Percentiles rank a stretch among this genome's conserved stretches.
Conservation (phyloP, 108 stramenopile species). For the Aurantiochytrium sp. region DNA sequence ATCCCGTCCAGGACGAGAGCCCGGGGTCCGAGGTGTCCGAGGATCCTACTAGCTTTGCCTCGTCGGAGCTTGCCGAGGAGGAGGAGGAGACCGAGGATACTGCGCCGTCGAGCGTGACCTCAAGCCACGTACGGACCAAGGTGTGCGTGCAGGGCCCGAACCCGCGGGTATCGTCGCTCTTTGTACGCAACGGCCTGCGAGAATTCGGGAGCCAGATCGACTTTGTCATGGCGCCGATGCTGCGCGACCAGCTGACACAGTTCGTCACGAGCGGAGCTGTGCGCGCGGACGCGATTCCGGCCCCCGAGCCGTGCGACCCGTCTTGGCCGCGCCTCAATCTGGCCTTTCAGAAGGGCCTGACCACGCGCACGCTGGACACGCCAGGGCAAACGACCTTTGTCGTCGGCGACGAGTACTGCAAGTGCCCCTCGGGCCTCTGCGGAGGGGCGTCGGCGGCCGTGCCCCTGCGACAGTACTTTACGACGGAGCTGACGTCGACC, state of each 20-base stretch:
- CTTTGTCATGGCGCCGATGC: not conserved
- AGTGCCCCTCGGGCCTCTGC: not conserved
- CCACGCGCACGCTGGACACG: not conserved
- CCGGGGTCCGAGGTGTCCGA: no score
- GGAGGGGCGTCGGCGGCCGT: not conserved
- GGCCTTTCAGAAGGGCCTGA: not conserved
- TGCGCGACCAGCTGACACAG: not conserved
- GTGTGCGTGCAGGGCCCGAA: slow-evolving; percentile 19
- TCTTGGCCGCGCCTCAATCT: not conserved
- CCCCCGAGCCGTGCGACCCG: not conserved
- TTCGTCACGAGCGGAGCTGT: not conserved
- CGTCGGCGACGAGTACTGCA: slow-evolving; percentile 17
- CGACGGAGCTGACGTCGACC: not conserved
- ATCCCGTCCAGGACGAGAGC: no score
- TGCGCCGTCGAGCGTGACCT: no score
- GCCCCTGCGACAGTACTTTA: not conserved
- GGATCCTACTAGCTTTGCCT: no score
- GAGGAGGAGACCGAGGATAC: no score
- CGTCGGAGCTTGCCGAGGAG: no score
- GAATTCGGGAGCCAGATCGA: not conserved
- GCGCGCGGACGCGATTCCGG: not conserved
- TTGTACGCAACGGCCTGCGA: not conserved
- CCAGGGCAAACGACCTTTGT: not conserved
- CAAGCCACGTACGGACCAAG: not conserved
- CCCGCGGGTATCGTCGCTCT: not conserved